Base-by-base conservation (phyloP, 2,329 filamentous ascomycete species). In the Ceratocystis variospora region DNA sequence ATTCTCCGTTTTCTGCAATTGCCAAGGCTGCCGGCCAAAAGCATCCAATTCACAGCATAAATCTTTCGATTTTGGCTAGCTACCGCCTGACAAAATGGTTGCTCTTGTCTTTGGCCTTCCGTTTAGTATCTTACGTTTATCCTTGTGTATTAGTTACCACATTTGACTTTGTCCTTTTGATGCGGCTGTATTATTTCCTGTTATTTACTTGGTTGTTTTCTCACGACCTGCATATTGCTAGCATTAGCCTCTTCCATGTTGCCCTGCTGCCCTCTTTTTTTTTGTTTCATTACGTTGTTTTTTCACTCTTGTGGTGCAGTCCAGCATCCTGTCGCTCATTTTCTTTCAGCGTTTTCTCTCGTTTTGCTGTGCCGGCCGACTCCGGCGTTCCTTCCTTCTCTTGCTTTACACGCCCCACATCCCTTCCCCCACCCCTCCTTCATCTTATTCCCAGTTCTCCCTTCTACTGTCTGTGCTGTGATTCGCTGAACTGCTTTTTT, bases 281-380 rank as follows among this genome's bases (percentile, higher is more conserved):
- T 25, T 57, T 57, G 53, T 57, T 57, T 57, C 22, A 57, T 57
- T 57, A 57, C 53, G 53, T 57, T 57, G 53, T 33, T 57, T 57
- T 57, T 57, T 57, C 19, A 12, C 53, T 57, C 15, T 19, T 57
- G 53, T 57, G 53, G 22, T 17, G 53, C 28, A 28, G 53, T 57
- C 12, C 28, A 31, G 17, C 22, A 57, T 57, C 53, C 53, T 57
- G 53, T 28, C 53, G 53, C 53, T 31, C 53, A 31, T 31, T 57
- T 57, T 57, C 28, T 57, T 57, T 57, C 15, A 28, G 22, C 22
- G 22, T 31, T 33, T 57, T 33, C 31, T 55, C 25, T 55, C 25
- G 50, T 15, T 25, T 31, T 25, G 50, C 53, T 57, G 53, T 28
- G 28, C 53, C 53, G 53, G 53, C 53, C 53, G 53, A 57, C 53